Conservation (phyloP, 2,329 filamentous ascomycete species). For the Arachnomyces sp. region DNA sequence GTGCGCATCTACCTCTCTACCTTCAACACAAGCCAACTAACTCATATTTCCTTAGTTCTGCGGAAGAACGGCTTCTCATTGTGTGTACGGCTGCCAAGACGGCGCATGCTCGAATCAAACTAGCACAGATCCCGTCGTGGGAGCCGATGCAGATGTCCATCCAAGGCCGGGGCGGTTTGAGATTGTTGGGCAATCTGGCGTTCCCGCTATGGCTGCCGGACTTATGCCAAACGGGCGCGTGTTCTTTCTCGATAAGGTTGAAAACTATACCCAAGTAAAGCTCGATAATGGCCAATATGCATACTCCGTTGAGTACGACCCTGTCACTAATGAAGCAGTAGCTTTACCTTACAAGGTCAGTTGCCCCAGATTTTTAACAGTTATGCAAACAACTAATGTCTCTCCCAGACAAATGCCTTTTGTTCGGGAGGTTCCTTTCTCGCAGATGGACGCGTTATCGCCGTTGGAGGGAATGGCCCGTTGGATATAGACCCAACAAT, state of each 20-base stretch:
- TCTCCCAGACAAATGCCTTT: slow-evolving; percentile 49
- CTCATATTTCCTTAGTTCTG: slow-evolving; percentile 21
- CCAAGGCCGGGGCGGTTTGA: slow-evolving; percentile 37
- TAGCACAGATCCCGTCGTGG: slow-evolving; percentile 2
- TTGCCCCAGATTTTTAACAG: neutral
- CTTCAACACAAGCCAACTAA: neutral
- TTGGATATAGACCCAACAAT: slow-evolving; percentile 51
- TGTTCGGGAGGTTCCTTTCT: slow-evolving; percentile 55
- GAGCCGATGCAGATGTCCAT: too few relatives aligned
- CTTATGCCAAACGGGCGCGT: slow-evolving; percentile 53
- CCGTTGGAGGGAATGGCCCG: slow-evolving; percentile 52
- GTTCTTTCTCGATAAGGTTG: slow-evolving; percentile 56
- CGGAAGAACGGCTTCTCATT: slow-evolving; percentile 41
- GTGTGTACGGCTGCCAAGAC: slow-evolving; percentile 49
- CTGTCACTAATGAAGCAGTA: slow-evolving; percentile 39
- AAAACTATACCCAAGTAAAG: slow-evolving; percentile 53
- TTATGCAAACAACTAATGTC: slow-evolving; percentile 6
- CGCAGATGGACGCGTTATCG: slow-evolving; percentile 48
- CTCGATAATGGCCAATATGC: slow-evolving; percentile 49
- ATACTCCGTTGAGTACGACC: slow-evolving; percentile 55
- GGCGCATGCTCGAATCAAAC: slow-evolving; percentile 13
- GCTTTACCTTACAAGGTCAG: slow-evolving; percentile 41
- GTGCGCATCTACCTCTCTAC: slow-evolving; percentile 32
- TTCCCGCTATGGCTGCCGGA: slow-evolving; percentile 57
- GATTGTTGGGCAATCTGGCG: slow-evolving; percentile 49